Percentiles rank a stretch among this genome's conserved stretches.
Conservation (phyloP, 176 grass and related monocot species). For the Poa pratensis region DNA sequence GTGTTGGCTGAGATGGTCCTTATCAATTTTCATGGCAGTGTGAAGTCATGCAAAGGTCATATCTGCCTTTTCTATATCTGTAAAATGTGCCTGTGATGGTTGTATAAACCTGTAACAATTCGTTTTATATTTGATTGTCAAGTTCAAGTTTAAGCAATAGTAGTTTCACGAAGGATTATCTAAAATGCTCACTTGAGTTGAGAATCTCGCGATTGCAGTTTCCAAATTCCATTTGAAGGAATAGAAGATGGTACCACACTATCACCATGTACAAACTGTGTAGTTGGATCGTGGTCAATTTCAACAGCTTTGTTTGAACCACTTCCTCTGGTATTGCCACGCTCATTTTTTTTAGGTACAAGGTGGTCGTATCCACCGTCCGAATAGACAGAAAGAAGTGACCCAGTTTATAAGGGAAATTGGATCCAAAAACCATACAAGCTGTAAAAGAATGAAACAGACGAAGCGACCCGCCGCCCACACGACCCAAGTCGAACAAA, state of each 20-base stretch:
- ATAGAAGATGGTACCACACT: not conserved
- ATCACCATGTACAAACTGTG: too few relatives aligned
- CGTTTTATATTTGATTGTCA: not conserved
- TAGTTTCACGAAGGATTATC: not conserved
- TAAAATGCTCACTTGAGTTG: not conserved
- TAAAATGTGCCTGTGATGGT: not conserved
- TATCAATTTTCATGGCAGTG: not conserved
- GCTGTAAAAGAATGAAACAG: too few relatives aligned
- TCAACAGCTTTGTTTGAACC: not conserved
- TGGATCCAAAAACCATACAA: too few relatives aligned
- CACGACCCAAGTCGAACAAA: too few relatives aligned
- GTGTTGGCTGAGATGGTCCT: not conserved
- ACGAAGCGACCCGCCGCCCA: too few relatives aligned
- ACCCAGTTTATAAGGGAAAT: too few relatives aligned
- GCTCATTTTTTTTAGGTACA: too few relatives aligned
- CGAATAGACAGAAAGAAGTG: too few relatives aligned
- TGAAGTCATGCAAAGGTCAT: conserved; percentile 22
- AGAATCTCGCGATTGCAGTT: not conserved
- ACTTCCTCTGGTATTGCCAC: too few relatives aligned
- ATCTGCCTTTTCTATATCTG: not conserved
- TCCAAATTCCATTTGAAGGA: not conserved
- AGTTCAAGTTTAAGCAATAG: not conserved
- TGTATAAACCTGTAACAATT: not conserved
- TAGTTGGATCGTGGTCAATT: not conserved
- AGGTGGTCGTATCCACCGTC: too few relatives aligned